These are phyloP conservation scores for Agrocybe pediades DNA, from an alignment of 768 basidiomycete genomes.

Conservation along the genomic window DNA sequence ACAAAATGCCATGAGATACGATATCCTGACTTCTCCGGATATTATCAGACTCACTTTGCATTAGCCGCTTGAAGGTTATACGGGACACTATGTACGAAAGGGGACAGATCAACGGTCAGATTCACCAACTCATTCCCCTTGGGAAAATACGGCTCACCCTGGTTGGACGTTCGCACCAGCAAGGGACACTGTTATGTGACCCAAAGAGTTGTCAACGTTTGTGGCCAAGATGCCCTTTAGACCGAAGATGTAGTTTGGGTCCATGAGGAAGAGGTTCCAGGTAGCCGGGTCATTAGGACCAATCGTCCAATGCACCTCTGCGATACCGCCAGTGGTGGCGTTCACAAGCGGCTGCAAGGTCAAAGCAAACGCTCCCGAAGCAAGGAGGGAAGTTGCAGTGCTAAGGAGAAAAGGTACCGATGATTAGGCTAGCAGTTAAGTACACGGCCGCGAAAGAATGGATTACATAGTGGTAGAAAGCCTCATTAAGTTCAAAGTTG, in stretches of 20 bases:
- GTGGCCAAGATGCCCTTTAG: neutral
- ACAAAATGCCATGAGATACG: too few species aligned
- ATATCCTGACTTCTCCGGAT: too few species aligned
- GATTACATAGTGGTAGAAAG: too few species aligned
- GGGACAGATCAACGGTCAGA: too few species aligned
- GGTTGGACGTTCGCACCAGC: neutral
- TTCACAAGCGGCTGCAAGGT: neutral
- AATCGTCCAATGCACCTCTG: neutral
- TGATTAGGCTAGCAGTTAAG: too few species aligned
- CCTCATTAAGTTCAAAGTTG: too few species aligned
- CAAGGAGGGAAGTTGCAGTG: neutral
- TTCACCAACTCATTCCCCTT: too few species aligned
- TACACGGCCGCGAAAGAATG: too few species aligned
- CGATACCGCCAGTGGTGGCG: neutral
- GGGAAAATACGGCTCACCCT: too few species aligned
- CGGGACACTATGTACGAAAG: neutral
- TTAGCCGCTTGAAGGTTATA: neutral
- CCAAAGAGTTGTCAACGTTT: neutral
- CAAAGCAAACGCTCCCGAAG: neutral
- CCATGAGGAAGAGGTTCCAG: conserved; percentile 3
- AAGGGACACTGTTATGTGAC: neutral
- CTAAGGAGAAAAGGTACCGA: too few species aligned
- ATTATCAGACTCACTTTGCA: neutral
- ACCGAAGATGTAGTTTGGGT: neutral
- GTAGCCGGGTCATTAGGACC: neutral